Evolutionary conservation across 345 rosid species (phyloP), one percentile per base, ranked within the genome.

Genomic region (Brassica nigra): DNA sequence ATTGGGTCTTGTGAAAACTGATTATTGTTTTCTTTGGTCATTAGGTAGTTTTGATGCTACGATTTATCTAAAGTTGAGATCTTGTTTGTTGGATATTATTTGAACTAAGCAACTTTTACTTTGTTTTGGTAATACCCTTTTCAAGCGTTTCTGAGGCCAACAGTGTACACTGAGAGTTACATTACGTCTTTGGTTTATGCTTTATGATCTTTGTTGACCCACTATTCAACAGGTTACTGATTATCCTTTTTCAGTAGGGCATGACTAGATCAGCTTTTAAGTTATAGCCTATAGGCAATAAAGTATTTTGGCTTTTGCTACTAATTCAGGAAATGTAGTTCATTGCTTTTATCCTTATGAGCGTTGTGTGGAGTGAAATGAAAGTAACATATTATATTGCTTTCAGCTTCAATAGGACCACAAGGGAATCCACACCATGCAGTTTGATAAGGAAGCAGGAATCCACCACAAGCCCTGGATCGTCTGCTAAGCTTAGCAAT

Each of bases 341-440:
- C 34, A 14, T 31, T 71, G 69, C 68, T 65, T 76, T 44, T 71
- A 65, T 70, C 66, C 8, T 39, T 57, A 73, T 63, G 69, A 29
- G 5, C 11, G 28, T 68, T 79, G 7, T 79, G 6, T 20, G 52
- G 4, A 59, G 4, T 33, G 66, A 72, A n/a, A 52, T 6, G 71
- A 36, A 79, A 73, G 79, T 71, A 70, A 75, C 69, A 54, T 67
- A 23, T 76, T 20, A 65, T 47, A n/a, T 36, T 55, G 49, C 75
- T 76, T 62, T 78, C 73, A 76, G 69, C 58, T 71, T 62, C 79
- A 72, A 74, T 88, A 93, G 97, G 88, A 78, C 88, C 71, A 88
- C 92, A 9, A 87, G 99, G 84, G 98, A 95, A 76, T 90, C 97
- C 57, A 91, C 99, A 55, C 99, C 99, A 65, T 87, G 96, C 84